Evolutionary conservation across 805 yeast species (phyloP).

Genomic region (Ogataea saltuana): DNA sequence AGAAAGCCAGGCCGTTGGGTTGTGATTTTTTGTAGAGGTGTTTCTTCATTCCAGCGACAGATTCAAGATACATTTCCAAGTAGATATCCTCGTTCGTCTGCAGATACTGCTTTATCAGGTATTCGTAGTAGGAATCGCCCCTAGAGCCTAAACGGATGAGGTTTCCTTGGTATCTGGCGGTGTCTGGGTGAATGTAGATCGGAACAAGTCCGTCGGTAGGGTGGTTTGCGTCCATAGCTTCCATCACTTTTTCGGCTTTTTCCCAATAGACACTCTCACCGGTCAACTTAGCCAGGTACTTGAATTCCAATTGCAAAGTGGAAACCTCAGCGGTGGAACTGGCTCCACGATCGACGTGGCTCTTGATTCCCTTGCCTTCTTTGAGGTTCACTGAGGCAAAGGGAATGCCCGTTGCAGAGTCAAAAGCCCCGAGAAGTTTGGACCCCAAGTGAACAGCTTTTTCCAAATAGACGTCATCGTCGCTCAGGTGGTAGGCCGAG

Average conservation of each 20-base stretch:
- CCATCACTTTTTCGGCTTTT: constrained; percentile 70
- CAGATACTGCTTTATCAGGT: constrained; percentile 78
- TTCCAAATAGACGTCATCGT: constrained; percentile 69
- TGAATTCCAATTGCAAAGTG: constrained; percentile 83
- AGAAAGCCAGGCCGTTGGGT: constrained; percentile 63
- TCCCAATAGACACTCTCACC: constrained; percentile 82
- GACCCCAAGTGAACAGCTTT: constrained; percentile 81
- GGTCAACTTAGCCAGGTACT: constrained; percentile 75
- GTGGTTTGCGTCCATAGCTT: constrained; percentile 62
- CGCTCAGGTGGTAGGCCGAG: constrained; percentile 72
- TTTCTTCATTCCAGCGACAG: constrained; percentile 74
- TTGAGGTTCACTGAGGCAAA: constrained; percentile 73
- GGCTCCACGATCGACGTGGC: constrained; percentile 72
- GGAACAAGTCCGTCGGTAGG: constrained; percentile 81
- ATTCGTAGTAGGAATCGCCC: constrained; percentile 93
- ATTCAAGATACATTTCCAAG: constrained; percentile 71
- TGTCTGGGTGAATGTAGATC: constrained; percentile 71
- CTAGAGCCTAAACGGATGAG: constrained; percentile 82
- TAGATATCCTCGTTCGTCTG: constrained; percentile 74
- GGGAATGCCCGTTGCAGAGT: constrained; percentile 68
- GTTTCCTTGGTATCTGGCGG: constrained; percentile 65
- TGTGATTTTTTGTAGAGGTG: constrained; percentile 59
- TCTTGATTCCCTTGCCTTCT: constrained; percentile 58
- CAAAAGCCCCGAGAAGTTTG: constrained; percentile 68
- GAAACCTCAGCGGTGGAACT: constrained; percentile 89